Percentiles rank a stretch among this genome's conserved stretches.
Conservation (phyloP, 164 flowering plant species). For the Sedum album region DNA sequence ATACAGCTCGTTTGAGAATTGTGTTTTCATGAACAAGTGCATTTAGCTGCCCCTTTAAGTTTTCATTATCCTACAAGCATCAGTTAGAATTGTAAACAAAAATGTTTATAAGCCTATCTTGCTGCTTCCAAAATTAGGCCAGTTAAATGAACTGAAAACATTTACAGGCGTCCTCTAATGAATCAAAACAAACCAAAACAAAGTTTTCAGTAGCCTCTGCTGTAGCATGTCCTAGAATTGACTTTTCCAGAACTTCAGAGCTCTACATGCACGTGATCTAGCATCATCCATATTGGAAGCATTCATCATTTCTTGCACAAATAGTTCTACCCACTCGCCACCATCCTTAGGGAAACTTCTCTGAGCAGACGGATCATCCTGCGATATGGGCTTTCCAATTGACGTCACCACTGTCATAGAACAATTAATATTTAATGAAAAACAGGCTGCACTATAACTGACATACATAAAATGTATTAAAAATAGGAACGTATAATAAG, state of each 20-base stretch:
- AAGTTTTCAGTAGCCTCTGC: slow-evolving; percentile 40
- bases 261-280: slow-evolving; percentile 53
- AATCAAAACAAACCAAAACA: slow-evolving; percentile 33
- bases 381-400: slow-evolving; percentile 19
- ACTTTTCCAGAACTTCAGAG: slow-evolving; percentile 59
- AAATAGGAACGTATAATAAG: too few relatives aligned
- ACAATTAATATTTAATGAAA: background rate
- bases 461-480: background rate
- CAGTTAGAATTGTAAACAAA: slow-evolving; percentile 3
- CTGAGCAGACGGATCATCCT: slow-evolving; percentile 18
- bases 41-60: slow-evolving; percentile 57
- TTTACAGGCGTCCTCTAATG: background rate
- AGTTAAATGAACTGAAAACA: background rate
- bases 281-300: slow-evolving; percentile 74
- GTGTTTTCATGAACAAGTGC: slow-evolving; percentile 54
- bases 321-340: slow-evolving; percentile 73
- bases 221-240: slow-evolving; percentile 33
- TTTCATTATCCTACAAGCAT: slow-evolving; percentile 39
- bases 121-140: too few relatives aligned
- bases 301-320: slow-evolving; percentile 73
- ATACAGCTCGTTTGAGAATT: slow-evolving; percentile 73
- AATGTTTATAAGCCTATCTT: background rate
- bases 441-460: background rate
- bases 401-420: background rate
- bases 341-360: slow-evolving; percentile 46